Evolutionary conservation across 257 asterid genomes (phyloP), one percentile per base, ranked within the genome.

Genomic region (Forsythia viridissima): DNA sequence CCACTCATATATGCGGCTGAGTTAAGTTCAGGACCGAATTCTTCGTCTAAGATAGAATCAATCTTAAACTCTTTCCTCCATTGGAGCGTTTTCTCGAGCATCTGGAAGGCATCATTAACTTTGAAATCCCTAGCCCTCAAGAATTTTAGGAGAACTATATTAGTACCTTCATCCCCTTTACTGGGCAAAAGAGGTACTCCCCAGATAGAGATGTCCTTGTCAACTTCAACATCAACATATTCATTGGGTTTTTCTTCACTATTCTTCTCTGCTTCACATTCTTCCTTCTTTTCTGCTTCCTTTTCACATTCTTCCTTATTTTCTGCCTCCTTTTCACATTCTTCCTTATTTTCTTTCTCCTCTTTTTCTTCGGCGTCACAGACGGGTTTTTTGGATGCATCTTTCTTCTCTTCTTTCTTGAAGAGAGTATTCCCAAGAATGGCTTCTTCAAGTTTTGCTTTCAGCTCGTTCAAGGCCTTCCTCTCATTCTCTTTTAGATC

Each of bases 51-150:
- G 81, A 93, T 86, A 0, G 91, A 73, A 61, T 90, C 91, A 9
- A 81, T 81, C 34, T 86, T 85, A 84, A 85, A 86, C 18, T 93
- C 94, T 34, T 83, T 90, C 84, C 97, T 81, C 97, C 97, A 93
- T 51, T 79, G 87, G 10, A 93, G 90, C 20, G 97, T 93, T 80
- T 91, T 91, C 76, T 79, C 82, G 10, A 93, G 91, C 97, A 93
- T 91, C 83, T 90, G 89, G 4, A 84, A 80, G 0, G 93, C 92
- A 30, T 93, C 97, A 9, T 77, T 80, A 57, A 86, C 92, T 41
- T 88, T 93, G 83, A 91, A 93, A 6, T 93, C 97, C 70, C 97
- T 85, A 1, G 97, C 97, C 79, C 94, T 78, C 79, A 93, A 61
- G 83, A 91, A 93, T 36, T 93, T 93, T 84, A 93, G 68, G 40